These are phyloP conservation scores for Adenanthera pavonina DNA, from an alignment of 306 rosid species.

Conservation along the genomic window DNA sequence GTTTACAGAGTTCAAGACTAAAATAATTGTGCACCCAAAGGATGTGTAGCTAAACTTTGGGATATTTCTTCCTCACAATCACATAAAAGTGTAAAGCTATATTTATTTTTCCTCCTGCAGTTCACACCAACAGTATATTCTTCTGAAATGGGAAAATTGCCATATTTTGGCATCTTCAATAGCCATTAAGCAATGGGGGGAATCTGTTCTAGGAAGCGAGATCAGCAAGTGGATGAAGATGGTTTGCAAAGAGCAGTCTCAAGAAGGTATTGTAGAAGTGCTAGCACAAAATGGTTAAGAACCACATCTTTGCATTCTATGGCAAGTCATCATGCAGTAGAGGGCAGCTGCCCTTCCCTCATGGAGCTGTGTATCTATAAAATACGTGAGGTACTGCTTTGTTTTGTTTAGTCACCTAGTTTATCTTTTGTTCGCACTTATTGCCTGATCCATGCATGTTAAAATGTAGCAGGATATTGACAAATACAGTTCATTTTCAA, in stretches of 20 bases:
- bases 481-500: conserved; percentile 53
- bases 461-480: conserved; percentile 56
- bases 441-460: conserved; percentile 20
- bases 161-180: conserved; percentile 18
- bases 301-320: conserved; percentile 45
- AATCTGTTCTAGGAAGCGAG: conserved; percentile 74
- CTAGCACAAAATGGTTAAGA: conserved; percentile 64
- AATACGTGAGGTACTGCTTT: conserved; percentile 64
- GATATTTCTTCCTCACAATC: not conserved
- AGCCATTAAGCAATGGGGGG: conserved; percentile 61
- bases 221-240: conserved; percentile 55
- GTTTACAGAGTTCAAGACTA: conserved; percentile 25
- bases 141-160: conserved; percentile 33
- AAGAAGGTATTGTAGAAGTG: conserved; percentile 54
- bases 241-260: conserved; percentile 42
- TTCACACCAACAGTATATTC: conserved; percentile 12
- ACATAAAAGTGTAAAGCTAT: not conserved
- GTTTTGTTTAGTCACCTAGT: not conserved
- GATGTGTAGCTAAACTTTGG: not conserved
- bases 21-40: not conserved
- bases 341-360: conserved; percentile 59
- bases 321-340: conserved; percentile 45
- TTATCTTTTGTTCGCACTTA: not conserved
- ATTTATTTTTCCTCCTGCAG: conserved; percentile 37
- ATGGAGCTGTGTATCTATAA: conserved; percentile 63